Evolutionary conservation across 2,329 filamentous ascomycete genomes (phyloP), one percentile per base, ranked within the genome.

Genomic region (Stylonectria norvegica): DNA sequence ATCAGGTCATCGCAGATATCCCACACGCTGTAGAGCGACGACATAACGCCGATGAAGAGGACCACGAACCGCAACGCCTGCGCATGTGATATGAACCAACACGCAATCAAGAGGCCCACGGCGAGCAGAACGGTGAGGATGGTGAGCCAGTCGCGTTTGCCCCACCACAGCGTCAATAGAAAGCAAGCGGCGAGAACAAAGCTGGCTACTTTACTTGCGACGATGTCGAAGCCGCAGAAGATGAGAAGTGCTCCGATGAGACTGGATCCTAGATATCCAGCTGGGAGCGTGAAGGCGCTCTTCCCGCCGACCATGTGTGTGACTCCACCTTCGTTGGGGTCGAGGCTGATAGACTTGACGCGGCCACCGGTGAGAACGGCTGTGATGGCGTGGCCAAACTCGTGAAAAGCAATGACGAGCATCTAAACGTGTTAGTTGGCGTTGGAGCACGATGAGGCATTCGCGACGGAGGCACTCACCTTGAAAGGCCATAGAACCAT

Each of bases 1-100:
- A 91, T 89, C 20, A 90, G 70, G 52, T 91, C 86, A 57, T 91
- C 86, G 63, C 85, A 89, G 52, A 90, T 90, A 68, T 90, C 86
- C 86, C 86, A 90, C 5, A 86, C 85, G 49, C 82, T 86, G 63
- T 90, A 90, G 1, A 90, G 73, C 2, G 80, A 83, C 5, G 80
- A 85, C 86, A 90, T 89, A 53, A 89, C 85, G 29, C 86, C 86
- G 46, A 90, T 88, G 56, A 90, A 90, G 19, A 90, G 73, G 37
- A 86, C 82, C 36, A 89, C 76, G 57, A 85, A 90, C 43, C 85
- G 71, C 61, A 90, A 64, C 4, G 85, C 76, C 62, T 88, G 79
- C 0, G 83, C 86, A 60, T 89, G 83, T 4, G 75, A 73, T 56
- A 90, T 89, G 63, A 90, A 90, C 86, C 86, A 90, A 58, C 81